Evolutionary conservation across 192 early-diverging fungal genomes (phyloP), one percentile per base, ranked within the genome.

Genomic region (Umbelopsis vinacea): DNA sequence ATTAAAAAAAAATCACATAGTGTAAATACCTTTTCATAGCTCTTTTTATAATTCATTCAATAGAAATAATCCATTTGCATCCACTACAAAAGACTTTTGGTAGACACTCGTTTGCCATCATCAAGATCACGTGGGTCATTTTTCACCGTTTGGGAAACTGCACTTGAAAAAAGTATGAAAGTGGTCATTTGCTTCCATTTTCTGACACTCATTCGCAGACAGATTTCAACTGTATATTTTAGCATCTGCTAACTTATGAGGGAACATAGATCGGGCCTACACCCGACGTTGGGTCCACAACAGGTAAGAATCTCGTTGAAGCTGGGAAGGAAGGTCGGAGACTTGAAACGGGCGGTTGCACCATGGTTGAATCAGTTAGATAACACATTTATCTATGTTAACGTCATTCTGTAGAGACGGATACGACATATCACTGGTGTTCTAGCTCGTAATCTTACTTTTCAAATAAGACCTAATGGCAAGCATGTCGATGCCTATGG

Each of bases 1-100:
- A 86, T 57, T 77, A 89, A 40, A 84, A 8, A n/a, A 21, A 83
- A 40, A 74, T 68, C 2, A 74, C 77, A 1, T 75, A 79, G 71
- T 81, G 84, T 17, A 73, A 77, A 67, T 37, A 63, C 6, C 26
- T 17, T 57, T 37, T 37, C 26, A 37, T 63, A 11, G 4, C 48
- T 50, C 48, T n/a, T 21, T 50, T n/a, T n/a, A 17, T 21, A 50
- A 50, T 50, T n/a, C 19, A 50, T 6, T 21, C 48, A 50, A 50
- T n/a, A 50, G 48, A 17, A 17, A 50, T 50, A 17, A 6, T 21
- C 6, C 48, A 21, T 21, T 21, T 5, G 48, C 48, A 50, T 50
- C 4, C 1, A 17, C 6, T 17, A 50, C 17, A 0, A 19, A 50
- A 19, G 3, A 43, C n/a, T 29, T 29, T 29, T 29, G 29, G 29